Base-by-base conservation (phyloP, 768 basidiomycete genomes). In the Terana coerulea region DNA sequence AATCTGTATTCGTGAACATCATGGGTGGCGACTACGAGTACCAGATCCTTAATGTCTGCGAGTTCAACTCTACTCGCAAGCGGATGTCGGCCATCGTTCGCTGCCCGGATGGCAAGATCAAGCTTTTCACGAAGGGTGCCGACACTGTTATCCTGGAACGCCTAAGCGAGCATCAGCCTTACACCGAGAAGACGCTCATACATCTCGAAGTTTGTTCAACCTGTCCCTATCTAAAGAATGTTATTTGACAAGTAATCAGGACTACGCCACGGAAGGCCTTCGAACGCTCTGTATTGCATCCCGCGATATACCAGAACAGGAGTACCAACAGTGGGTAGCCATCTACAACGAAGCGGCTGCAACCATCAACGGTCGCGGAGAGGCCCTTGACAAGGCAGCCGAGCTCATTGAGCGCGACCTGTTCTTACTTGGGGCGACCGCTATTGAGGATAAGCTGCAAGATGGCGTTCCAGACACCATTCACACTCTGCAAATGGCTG, bases 401-500 rank as follows among this genome's bases (percentile, higher is more conserved):
- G 97, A 99, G 64, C 72, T 95, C 42, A 97, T 99, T 58, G 97
- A 99, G 72, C 88, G 88, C 61, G 93, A 99, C 54, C 75, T 99
- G 59, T 86, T 91, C 62, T 65, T 99, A 15, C 78, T 99, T 15
- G 97, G 97, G 3, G 97, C 97, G 22, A 98, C 97, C 2, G 97
- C 97, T 15, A 94, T 99, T 62, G 97, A 99, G 67, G 97, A 99
- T 68, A 98, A 97, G 68, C 73, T 99, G 12, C 97, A 99, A 65
- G 97, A 99, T 47, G 97, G 97, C 34, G 97, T 99, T 3, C 97
- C 97, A 0, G 97, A 99, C 61, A 86, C 97, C 5, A 99, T 98
- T 43, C 95, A 98, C 65, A 98, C 95, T 0, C 69, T 99, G 40
- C 97, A 99, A 61, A 91, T 91, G 80, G 97, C 97, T 31, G 97